Evolutionary conservation across 2,329 filamentous ascomycete genomes (phyloP).

Genomic region (Neophaeococcomyces mojaviensis): DNA sequence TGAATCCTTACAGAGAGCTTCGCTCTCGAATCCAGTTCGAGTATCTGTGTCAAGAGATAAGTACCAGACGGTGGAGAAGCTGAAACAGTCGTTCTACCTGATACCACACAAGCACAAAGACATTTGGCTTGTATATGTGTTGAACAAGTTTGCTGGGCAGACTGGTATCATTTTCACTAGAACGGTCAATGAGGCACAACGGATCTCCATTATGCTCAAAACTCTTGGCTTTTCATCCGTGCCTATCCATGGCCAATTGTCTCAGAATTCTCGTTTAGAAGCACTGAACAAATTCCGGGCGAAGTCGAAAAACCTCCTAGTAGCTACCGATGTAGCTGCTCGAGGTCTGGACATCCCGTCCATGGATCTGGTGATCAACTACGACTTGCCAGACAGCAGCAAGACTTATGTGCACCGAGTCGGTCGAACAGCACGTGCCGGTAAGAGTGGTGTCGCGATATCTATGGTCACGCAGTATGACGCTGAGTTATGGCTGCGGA

Average conservation of each 20-base stretch:
- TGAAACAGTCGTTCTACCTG: conserved; percentile 81
- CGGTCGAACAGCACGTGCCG: conserved; percentile 76
- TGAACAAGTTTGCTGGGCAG: conserved; percentile 82
- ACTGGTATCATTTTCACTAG: conserved; percentile 84
- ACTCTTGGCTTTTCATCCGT: conserved; percentile 83
- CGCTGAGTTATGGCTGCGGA: conserved; percentile 69
- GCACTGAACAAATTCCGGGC: conserved; percentile 85
- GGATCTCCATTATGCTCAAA: conserved; percentile 73
- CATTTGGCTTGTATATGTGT: conserved; percentile 74
- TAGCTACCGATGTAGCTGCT: conserved; percentile 85
- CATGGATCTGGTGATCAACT: conserved; percentile 79
- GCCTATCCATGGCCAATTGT: conserved; percentile 85
- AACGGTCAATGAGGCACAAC: conserved; percentile 84
- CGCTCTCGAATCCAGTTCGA: conserved; percentile 72
- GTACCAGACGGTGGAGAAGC: conserved; percentile 84
- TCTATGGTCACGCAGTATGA: conserved; percentile 83
- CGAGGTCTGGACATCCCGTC: conserved; percentile 85
- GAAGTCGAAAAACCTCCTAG: conserved; percentile 72
- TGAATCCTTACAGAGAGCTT: conserved; percentile 83
- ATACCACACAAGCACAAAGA: conserved; percentile 84
- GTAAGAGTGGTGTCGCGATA: conserved; percentile 74
- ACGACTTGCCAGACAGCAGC: conserved; percentile 72
- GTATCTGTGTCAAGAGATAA: conserved; percentile 75
- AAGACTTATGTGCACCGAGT: conserved; percentile 90
- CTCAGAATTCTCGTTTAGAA: conserved; percentile 76